Evolutionary conservation across 2,329 filamentous ascomycete species (phyloP).

Genomic region (Gaeumannomyces tritici): DNA sequence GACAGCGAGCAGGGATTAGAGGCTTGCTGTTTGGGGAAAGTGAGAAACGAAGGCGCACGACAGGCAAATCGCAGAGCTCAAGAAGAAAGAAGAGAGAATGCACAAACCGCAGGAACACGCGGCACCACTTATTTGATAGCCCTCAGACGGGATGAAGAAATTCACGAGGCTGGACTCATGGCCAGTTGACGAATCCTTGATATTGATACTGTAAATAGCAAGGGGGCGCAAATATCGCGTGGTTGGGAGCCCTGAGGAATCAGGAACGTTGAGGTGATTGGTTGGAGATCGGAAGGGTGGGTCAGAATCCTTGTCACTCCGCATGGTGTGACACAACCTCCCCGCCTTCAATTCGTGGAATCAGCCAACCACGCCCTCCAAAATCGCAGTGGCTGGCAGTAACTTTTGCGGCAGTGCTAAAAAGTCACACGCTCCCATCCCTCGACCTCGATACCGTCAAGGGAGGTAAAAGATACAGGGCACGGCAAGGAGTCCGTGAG

Average conservation of each 20-base stretch:
- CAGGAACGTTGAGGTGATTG: neutral
- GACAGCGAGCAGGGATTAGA: neutral
- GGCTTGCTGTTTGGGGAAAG: neutral
- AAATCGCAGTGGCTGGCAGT: neutral
- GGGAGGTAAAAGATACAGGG: too few species aligned
- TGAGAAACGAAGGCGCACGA: neutral
- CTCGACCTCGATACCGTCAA: neutral
- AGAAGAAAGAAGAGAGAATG: neutral
- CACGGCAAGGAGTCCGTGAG: too few species aligned
- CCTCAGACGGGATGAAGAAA: neutral
- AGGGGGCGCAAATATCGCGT: neutral
- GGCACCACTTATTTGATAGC: neutral
- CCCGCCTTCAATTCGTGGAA: neutral
- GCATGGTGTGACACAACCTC: neutral
- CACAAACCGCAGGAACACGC: neutral
- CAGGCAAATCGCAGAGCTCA: conserved; percentile 1
- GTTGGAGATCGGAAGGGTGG: neutral
- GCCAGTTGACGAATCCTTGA: neutral
- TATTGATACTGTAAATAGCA: neutral
- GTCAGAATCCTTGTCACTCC: neutral
- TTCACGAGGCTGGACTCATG: neutral
- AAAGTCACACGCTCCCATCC: neutral
- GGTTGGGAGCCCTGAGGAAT: neutral
- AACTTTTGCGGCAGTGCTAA: neutral
- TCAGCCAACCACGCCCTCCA: neutral